Evolutionary conservation across 805 yeast species (phyloP).

Genomic region (Danielia oregonensis): DNA sequence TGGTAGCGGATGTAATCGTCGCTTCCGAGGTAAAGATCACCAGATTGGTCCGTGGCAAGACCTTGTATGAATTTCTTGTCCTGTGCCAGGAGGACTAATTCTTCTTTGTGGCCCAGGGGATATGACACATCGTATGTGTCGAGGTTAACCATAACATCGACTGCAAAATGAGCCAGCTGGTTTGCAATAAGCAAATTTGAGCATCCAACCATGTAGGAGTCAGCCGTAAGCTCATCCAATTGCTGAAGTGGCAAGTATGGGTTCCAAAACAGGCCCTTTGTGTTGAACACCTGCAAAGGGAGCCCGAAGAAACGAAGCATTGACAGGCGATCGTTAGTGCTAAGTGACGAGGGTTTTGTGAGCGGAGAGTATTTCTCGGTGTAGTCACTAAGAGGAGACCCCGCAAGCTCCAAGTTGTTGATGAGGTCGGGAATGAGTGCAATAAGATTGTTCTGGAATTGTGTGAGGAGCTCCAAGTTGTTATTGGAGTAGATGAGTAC

Average conservation of each 20-base stretch:
- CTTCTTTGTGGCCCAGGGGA: slow-evolving; percentile 36
- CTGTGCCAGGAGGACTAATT: slow-evolving; percentile 28
- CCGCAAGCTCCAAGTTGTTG: slow-evolving; percentile 68
- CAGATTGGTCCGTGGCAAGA: slow-evolving; percentile 41
- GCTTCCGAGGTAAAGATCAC: slow-evolving; percentile 33
- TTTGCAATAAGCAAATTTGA: slow-evolving; percentile 79
- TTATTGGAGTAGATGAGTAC: slow-evolving; percentile 71
- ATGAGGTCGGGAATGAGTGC: slow-evolving; percentile 81
- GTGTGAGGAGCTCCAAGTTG: slow-evolving; percentile 76
- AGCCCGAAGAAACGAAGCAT: slow-evolving; percentile 78
- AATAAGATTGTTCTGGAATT: slow-evolving; percentile 77
- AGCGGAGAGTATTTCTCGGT: slow-evolving; percentile 45
- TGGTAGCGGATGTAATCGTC: slow-evolving; percentile 86
- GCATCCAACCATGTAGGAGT: slow-evolving; percentile 75
- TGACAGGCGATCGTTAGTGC: slow-evolving; percentile 74
- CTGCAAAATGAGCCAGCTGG: slow-evolving; percentile 50
- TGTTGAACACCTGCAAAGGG: slow-evolving; percentile 80
- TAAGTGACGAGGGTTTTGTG: slow-evolving; percentile 61
- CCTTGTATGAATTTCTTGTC: slow-evolving; percentile 77
- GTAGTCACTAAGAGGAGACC: slow-evolving; percentile 67
- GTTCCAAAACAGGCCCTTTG: slow-evolving; percentile 78
- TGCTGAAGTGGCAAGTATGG: slow-evolving; percentile 96
- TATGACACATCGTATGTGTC: slow-evolving; percentile 51
- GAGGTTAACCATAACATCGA: slow-evolving; percentile 71
- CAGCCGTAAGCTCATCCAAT: slow-evolving; percentile 65